Evolutionary conservation across 345 rosid species (phyloP).

Genomic region (Moricandia moricandioides): DNA sequence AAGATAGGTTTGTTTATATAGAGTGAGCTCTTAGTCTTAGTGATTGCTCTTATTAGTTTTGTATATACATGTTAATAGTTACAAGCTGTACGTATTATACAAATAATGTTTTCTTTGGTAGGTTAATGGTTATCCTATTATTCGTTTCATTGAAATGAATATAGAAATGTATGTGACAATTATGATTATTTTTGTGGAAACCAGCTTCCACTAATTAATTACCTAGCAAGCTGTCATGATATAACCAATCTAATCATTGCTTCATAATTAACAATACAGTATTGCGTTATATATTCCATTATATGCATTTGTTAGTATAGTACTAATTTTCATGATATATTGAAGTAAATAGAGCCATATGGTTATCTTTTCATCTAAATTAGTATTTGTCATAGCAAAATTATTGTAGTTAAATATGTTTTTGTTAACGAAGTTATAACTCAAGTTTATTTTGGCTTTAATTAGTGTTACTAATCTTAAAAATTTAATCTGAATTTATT

Average conservation of each 20-base stretch:
- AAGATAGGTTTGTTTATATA: slow-evolving; percentile 27
- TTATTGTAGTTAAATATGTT: background rate
- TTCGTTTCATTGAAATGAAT: slow-evolving; percentile 5
- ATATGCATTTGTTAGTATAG: background rate
- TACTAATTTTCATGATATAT: background rate
- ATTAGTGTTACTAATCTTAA: background rate
- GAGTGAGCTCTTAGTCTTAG: slow-evolving; percentile 16
- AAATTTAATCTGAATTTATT: background rate
- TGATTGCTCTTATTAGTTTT: slow-evolving; percentile 5
- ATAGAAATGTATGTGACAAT: slow-evolving; percentile 20
- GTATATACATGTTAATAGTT: slow-evolving; percentile 14
- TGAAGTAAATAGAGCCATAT: background rate
- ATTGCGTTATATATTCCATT: background rate
- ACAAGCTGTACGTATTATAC: slow-evolving; percentile 3
- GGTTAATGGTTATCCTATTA: slow-evolving; percentile 7
- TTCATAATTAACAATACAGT: slow-evolving; percentile 1
- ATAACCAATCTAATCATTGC: slow-evolving; percentile 27
- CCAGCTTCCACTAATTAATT: slow-evolving; percentile 10
- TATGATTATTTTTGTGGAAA: slow-evolving; percentile 25
- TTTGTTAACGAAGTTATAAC: background rate
- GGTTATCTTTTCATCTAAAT: background rate
- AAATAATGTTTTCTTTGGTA: slow-evolving; percentile 2
- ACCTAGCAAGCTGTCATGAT: slow-evolving; percentile 25
- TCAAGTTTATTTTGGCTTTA: background rate
- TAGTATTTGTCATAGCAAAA: background rate